Base-by-base conservation (phyloP, 1,284 basidiomycete species). In the Xerocomus amazonicus region DNA sequence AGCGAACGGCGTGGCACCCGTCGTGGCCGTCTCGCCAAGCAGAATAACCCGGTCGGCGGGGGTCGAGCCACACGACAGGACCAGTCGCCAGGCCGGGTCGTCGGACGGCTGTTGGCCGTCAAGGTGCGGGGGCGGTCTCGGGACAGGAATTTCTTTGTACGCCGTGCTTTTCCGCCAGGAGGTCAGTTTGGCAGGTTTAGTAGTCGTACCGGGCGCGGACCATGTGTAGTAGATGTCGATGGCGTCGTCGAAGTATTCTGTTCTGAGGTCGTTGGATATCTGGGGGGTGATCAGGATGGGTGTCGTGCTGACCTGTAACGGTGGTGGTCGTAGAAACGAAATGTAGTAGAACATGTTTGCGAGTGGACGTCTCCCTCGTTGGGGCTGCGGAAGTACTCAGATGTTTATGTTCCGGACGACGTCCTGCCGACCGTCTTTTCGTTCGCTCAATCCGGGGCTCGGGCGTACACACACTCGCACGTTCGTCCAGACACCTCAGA, bases 231-330 rank as follows among this genome's bases (percentile, higher is more conserved):
- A 80, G 36, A 84, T 76, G 52, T 89, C 84, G 51, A 77, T 37
- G 1, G 71, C 60, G 57, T 71, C 79, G 2, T 72, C 62, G 59
- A 73, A 78, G 4, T 70, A 68, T 56, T 88, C 86, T n/a, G 87
- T 90, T 23, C 88, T 77, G 39, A 91, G 73, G 58, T 90, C 88
- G 61, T 91, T 90, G n/a, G 80, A 77, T 52, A 91, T 78, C 63
- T 90, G 86, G 0, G 85, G 86, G 2, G 80, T 87, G 42, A 90
- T 75, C 9, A 70, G 64, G 35, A 90, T 65, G 7, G 72, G 62
- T 17, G 58, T 56, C 10, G 56, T 49, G 2, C 67, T 58, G 2
- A 71, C 70, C 45, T 77, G 73, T 9, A 67, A 58, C 9, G 84
- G 84, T 10, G 87, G 89, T 14, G 88, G 85, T 47, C 87, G 80